phyloP scores from a whole-genome alignment of 345 rosid genomes.

The Hevea brasiliensis region DNA sequence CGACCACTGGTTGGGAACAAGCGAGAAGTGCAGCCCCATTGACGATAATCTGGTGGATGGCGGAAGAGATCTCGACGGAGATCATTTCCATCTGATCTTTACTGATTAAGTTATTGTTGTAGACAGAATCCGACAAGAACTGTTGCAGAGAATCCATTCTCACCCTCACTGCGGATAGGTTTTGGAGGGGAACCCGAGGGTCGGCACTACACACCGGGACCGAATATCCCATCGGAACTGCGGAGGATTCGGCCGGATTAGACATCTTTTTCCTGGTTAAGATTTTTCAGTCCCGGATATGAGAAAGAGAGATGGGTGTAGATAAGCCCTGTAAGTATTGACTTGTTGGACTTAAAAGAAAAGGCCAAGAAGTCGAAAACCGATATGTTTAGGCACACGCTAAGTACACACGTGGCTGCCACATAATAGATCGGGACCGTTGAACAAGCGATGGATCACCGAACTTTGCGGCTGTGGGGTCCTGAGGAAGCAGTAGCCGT shows the following conservation, averaged over 20 bases:
- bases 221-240: conserved; percentile 6
- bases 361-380: too few species aligned
- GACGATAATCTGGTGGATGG: conserved; percentile 48
- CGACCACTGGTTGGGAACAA: conserved; percentile 13
- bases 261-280: conserved; percentile 26
- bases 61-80: conserved; percentile 51
- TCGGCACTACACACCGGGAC: conserved; percentile 4
- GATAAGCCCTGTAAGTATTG: too few species aligned
- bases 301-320: too few species aligned
- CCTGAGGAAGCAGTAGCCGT: too few species aligned
- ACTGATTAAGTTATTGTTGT: conserved; percentile 34
- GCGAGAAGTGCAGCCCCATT: conserved; percentile 52
- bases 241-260: conserved; percentile 9
- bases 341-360: too few species aligned
- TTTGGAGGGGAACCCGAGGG: conserved; percentile 30
- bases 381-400: not conserved
- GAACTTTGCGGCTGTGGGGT: too few species aligned
- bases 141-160: conserved; percentile 51
- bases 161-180: conserved; percentile 34
- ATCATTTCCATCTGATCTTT: conserved; percentile 45
- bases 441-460: not conserved
- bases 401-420: not conserved
- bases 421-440: not conserved
- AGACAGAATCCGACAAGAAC: conserved; percentile 44
- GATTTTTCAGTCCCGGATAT: too few species aligned